phyloP scores from a whole-genome alignment of 2,329 filamentous ascomycete genomes.

The Pleurostoma richardsiae region DNA sequence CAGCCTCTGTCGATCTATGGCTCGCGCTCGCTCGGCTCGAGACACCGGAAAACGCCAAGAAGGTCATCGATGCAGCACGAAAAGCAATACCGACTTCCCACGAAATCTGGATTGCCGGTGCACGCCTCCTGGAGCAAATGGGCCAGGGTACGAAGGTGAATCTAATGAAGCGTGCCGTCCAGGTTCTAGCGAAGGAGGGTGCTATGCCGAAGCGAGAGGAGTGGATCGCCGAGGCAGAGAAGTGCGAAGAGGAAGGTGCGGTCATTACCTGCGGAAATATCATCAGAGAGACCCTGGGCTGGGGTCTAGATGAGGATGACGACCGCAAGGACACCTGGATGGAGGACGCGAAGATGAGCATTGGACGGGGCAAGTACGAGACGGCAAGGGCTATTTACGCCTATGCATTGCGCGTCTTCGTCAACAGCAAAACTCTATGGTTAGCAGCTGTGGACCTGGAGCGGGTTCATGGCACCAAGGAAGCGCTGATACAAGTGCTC shows the following conservation, averaged over 20 bases:
- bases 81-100: constrained; percentile 90
- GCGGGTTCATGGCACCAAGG: constrained; percentile 78
- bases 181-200: constrained; percentile 81
- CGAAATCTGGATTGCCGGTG: constrained; percentile 95
- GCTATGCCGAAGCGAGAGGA: constrained; percentile 97
- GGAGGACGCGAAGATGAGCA: constrained; percentile 82
- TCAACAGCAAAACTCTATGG: constrained; percentile 84
- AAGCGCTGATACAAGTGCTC: constrained; percentile 77
- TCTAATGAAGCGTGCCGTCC: constrained; percentile 91
- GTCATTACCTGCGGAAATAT: constrained; percentile 83
- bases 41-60: constrained; percentile 84
- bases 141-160: constrained; percentile 76
- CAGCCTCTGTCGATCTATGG: constrained; percentile 91
- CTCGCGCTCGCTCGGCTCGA: constrained; percentile 87
- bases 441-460: constrained; percentile 87
- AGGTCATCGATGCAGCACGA: constrained; percentile 90
- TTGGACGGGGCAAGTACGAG: constrained; percentile 76
- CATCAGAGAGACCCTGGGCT: constrained; percentile 87
- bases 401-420: constrained; percentile 84
- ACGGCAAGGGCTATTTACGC: constrained; percentile 92
- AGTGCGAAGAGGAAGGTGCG: constrained; percentile 88
- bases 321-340: constrained; percentile 95
- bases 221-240: constrained; percentile 93
- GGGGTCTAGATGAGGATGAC: constrained; percentile 90
- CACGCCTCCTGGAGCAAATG: constrained; percentile 80